Base-by-base conservation (phyloP, 768 basidiomycete species). In the Boletus patriciae region DNA sequence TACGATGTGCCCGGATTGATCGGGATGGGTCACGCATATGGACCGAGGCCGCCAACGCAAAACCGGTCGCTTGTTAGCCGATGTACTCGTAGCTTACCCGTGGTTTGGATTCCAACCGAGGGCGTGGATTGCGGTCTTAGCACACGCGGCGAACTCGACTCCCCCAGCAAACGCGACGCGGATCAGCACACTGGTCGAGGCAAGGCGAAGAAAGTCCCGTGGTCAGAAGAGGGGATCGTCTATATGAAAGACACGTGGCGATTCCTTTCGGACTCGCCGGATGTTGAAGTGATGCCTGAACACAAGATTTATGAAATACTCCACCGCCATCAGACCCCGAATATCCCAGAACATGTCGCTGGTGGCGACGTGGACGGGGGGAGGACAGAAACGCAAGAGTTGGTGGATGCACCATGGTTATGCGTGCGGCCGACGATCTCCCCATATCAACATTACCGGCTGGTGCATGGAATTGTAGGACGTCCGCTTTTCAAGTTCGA, bases 181-280 rank as follows among this genome's bases (percentile, higher is more conserved):
- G 13, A 15, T 43, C 13, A 0, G 13, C 7, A 21, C 13, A 3
- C 7, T 18, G 43, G 16, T 18, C 23, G 9, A 23, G 18, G 9
- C 29, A 10, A 29, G 29, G 29, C 7, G 7, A 29, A 44, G 21
- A 6, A 29, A 21, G 34, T 16, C 0, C 57, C 52, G 2, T 58
- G 49, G 44, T 34, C 16, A 6, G 12, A 34, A 27, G 53, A 40
- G 9, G 15, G 40, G 3, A 13, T 31, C 1, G 18, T 59, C 18
- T 59, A 46, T 16, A 9, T 55, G 44, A 59, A 55, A 2, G 58
- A 59, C 21, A 60, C 55, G 0, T 52, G 46, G 46, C 18, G 50
- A 18, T 57, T 48, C 13, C 21, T 57, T 0, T 56, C 54, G 0
- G 9, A 43, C 36, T 13, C 7, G 0, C 9, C 44, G 2, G 40